Evolutionary conservation across 2,329 filamentous ascomycete species (phyloP).

Genomic region (Epichloe festucae): DNA sequence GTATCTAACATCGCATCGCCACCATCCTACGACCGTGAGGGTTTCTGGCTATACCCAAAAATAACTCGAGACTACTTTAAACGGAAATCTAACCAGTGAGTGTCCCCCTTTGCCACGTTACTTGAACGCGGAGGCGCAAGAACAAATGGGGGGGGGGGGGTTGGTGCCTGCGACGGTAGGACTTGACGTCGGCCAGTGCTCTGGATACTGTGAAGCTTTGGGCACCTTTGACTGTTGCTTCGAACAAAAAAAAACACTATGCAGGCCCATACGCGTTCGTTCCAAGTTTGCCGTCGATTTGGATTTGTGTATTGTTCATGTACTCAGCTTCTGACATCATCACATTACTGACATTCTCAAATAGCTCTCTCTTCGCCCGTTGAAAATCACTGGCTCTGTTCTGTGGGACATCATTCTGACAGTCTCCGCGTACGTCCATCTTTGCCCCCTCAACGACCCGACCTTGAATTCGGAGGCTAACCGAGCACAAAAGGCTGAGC

Average conservation of each 20-base stretch:
- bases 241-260: background rate
- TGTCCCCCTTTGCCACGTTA: background rate
- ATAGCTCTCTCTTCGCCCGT: background rate
- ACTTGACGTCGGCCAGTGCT: background rate
- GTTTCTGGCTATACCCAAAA: background rate
- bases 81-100: background rate
- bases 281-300: background rate
- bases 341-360: constrained; percentile 1
- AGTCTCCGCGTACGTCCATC: constrained; percentile 5
- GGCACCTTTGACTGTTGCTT: background rate
- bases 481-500: constrained; percentile 16
- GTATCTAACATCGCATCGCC: background rate
- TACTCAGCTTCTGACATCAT: background rate
- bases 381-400: constrained; percentile 8
- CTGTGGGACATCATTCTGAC: constrained; percentile 12
- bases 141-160: background rate
- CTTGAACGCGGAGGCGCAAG: background rate
- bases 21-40: background rate
- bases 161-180: background rate
- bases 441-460: background rate
- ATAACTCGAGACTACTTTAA: background rate
- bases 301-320: background rate
- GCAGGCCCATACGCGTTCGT: background rate
- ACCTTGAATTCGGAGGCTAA: background rate
- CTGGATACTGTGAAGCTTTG: background rate